Base-by-base conservation (phyloP, 1,284 basidiomycete genomes). In the Bjerkandera adusta region DNA sequence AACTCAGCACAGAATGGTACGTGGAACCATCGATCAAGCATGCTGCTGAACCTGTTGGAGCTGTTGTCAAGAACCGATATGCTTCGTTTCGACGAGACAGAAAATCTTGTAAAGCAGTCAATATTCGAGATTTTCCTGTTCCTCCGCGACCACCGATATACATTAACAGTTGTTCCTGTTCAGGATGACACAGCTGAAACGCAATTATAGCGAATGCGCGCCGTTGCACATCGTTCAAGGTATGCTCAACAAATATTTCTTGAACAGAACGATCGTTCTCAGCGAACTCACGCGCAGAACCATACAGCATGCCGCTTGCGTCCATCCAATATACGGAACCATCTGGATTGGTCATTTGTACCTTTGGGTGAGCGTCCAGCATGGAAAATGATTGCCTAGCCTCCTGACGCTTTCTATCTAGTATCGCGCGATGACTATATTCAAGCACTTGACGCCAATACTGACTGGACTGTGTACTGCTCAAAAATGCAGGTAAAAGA, bases 121-220 rank as follows among this genome's bases (percentile, higher is more conserved):
- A 50, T 0, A 75, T 72, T 43, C 65, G 66, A 4, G 67, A 64
- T 54, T 75, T 73, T 2, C 71, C 69, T 15, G 69, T 69, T 6
- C 70, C 65, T 3, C 51, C 66, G 60, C 65, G 65, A 1, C 68
- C 68, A 6, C 61, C 66, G 1, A 71, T 21, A 47, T 69, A 64
- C 65, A 71, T 68, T 33, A 54, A 49, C 1, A 68, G 46, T 16
- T 57, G 63, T 1, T 53, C 43, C 2, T 47, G 25, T 25, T 37
- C 22, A 6, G n/a, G 15, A 6, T 26, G 13, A 2, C 48, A 13
- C 0, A 59, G 47, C 55, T 68, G 65, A 29, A 62, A 61, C 1
- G 63, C 63, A 24, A 66, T 48, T 5, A 70, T 63, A 4, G 51
- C 27, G 44, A 68, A 70, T 1, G 68, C 68, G 13, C 63, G 33